Conservation (phyloP, 2,329 filamentous ascomycete genomes). For the Laburnicola sp. region DNA sequence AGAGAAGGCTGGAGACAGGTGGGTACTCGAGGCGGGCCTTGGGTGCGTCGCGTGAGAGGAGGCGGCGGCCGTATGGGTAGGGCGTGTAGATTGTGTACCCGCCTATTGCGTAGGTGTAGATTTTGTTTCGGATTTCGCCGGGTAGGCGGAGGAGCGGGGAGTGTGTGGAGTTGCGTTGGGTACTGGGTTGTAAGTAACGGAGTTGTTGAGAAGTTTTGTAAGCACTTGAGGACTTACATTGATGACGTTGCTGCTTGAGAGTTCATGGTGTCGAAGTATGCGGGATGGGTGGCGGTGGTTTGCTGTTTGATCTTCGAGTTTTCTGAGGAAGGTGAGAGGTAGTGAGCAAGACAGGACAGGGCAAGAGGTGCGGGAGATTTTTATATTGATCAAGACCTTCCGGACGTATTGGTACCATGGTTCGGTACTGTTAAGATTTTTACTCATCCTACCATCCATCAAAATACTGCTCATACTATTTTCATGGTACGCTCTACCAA, state of each 20-base stretch:
- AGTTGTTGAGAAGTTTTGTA: background rate
- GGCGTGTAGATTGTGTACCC: background rate
- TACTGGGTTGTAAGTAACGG: background rate
- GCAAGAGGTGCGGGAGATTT: background rate
- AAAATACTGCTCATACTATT: no score
- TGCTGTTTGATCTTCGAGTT: background rate
- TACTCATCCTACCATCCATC: no score
- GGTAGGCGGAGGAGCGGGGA: slow-evolving; percentile 4
- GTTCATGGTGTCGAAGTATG: slow-evolving; percentile 7
- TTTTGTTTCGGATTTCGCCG: background rate
- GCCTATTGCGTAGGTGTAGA: background rate
- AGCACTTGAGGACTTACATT: background rate
- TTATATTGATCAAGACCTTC: background rate
- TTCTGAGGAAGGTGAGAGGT: no score
- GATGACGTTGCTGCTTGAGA: background rate
- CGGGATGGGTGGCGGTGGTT: background rate
- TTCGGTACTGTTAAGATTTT: no score
- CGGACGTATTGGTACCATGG: background rate
- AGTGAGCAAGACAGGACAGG: no score
- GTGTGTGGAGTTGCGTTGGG: background rate
- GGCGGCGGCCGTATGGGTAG: no score
- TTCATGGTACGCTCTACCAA: no score
- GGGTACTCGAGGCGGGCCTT: background rate
- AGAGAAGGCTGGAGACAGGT: background rate
- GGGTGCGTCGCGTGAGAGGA: no score